Conservation (phyloP, 148 eudicot species). For the Mesembryanthemum crystallinum region DNA sequence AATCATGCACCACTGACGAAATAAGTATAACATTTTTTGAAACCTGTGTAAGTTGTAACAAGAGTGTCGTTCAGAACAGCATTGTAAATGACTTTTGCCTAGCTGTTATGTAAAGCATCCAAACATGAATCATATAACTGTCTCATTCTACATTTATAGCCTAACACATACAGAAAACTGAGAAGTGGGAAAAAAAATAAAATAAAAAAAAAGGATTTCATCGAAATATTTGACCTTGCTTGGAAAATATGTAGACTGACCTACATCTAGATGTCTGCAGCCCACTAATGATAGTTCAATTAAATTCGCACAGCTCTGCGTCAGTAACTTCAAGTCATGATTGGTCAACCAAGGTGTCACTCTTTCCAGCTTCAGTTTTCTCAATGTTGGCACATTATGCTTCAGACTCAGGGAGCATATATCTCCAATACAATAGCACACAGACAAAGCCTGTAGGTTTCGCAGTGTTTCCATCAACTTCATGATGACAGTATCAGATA, state of each 20-base stretch:
- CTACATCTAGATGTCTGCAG: neutral
- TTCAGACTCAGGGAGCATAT: constrained; percentile 50
- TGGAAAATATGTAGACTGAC: neutral
- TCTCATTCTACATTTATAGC: no score
- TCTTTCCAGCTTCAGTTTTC: constrained; percentile 77
- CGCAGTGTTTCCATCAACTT: constrained; percentile 42
- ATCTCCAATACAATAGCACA: constrained; percentile 86
- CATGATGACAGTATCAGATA: constrained; percentile 52
- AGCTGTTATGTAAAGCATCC: neutral
- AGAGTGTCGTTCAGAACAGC: neutral
- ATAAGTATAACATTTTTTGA: neutral
- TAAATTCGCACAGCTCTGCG: constrained; percentile 42
- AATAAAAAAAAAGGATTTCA: neutral
- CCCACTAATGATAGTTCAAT: neutral
- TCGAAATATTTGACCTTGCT: neutral
- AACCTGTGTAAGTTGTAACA: neutral
- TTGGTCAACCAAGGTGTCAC: constrained; percentile 89
- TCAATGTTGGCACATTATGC: constrained; percentile 51
- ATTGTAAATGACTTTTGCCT: neutral
- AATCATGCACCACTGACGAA: neutral
- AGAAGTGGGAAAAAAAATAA: neutral
- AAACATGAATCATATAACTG: no score
- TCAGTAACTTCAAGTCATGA: constrained; percentile 53
- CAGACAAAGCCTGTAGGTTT: constrained; percentile 53
- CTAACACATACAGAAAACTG: neutral